These are phyloP conservation scores for Beta corolliflora DNA, from an alignment of 179 eudicot species.

Conservation along the genomic window DNA sequence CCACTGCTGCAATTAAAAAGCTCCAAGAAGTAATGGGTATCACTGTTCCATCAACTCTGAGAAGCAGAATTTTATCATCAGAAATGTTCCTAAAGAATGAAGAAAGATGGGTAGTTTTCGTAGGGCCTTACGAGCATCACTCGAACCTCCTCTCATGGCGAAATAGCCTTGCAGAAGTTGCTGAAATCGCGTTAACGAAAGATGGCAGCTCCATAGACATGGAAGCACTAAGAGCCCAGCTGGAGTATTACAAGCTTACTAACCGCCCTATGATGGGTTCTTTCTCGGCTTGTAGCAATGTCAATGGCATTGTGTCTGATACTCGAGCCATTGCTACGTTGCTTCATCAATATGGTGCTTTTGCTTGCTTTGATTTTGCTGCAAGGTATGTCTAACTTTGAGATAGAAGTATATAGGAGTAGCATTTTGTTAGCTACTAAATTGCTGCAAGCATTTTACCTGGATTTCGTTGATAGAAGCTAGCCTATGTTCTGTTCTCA, in stretches of 20 bases:
- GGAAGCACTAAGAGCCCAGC: slow-evolving; percentile 45
- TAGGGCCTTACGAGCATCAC: slow-evolving; percentile 93
- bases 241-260: slow-evolving; percentile 34
- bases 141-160: slow-evolving; percentile 94
- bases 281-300: slow-evolving; percentile 91
- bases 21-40: slow-evolving; percentile 89
- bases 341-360: slow-evolving; percentile 73
- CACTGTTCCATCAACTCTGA: slow-evolving; percentile 48
- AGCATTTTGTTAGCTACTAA: not conserved
- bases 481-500: no score
- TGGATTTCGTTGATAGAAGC: no score
- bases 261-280: slow-evolving; percentile 81
- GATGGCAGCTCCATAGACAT: slow-evolving; percentile 51
- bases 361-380: slow-evolving; percentile 91
- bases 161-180: slow-evolving; percentile 76
- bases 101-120: slow-evolving; percentile 85
- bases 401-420: no score
- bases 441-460: no score
- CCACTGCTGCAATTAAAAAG: slow-evolving; percentile 76
- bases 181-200: slow-evolving; percentile 59
- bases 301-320: slow-evolving; percentile 65
- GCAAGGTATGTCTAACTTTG: slow-evolving; percentile 53
- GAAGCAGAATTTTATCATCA: slow-evolving; percentile 34
- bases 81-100: slow-evolving; percentile 24
- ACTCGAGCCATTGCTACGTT: slow-evolving; percentile 60